Base-by-base conservation (phyloP, 2,329 filamentous ascomycete species). In the Huntiella decipiens region DNA sequence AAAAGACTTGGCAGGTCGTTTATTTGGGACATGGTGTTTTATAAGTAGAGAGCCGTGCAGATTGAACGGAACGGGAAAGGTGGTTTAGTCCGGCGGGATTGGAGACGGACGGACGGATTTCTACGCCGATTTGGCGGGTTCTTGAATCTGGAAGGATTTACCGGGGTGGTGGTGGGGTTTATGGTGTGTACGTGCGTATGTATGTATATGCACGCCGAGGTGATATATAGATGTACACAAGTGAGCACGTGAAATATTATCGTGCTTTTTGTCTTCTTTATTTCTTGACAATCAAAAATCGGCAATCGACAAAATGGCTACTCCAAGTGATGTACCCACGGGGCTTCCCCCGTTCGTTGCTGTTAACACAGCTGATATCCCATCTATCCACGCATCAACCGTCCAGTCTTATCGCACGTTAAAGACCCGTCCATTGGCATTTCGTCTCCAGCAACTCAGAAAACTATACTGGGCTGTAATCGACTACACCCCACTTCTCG, bases 401-500 rank as follows among this genome's bases (percentile, higher is more conserved):
- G 77, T 77, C 56, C 63, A 68, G 44, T 76, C 79, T n/a, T 96
- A 84, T 63, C 70, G 71, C 54, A 72, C 82, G 13, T 78, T 86
- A 60, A 82, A 79, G 64, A 95, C 87, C 38, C 85, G 85, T 58
- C 72, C 83, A 46, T 59, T 95, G 50, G 73, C 83, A 56, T 96
- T 81, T 66, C 78, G 91, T 52, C 68, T 87, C 52, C 70, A 75
- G 46, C 91, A 96, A 69, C 75, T 98, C 51, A 81, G 87, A 55
- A 88, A 86, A 70, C 77, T 96, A 47, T 96, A 94, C 68, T 96
- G 91, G 91, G 86, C 74, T 5, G 61, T 95, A 53, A 77, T 77
- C 53, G 88, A 96, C 66, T 79, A 83, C 59, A 71, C 77, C 47
- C 66, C 75, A 39, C 72, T 79, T 54, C 70, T 96, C 51, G 58